A percentile compares a stretch with the other conserved stretches of the same genome.
Evolutionary conservation across 2,329 filamentous ascomycete genomes (phyloP).

Genomic region (Fusarium pseudonygamai): DNA sequence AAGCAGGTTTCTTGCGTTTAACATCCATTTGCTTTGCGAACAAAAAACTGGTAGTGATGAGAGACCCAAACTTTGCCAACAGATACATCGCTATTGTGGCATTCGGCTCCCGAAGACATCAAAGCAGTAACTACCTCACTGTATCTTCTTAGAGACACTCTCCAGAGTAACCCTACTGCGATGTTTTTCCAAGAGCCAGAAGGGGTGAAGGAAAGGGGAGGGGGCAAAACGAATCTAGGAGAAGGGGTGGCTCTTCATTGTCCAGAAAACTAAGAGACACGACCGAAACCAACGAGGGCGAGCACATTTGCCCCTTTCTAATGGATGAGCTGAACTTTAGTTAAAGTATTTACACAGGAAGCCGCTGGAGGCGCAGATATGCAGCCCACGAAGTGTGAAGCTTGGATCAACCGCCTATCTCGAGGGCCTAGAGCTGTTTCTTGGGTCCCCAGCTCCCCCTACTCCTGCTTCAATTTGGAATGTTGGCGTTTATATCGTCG

Average conservation of each 20-base stretch:
- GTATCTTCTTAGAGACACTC: background rate
- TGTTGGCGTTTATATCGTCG: slow-evolving; percentile 4
- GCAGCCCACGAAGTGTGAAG: background rate
- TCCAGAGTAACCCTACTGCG: background rate
- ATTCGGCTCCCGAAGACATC: background rate
- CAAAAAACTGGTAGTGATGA: background rate
- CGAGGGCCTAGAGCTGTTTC: background rate
- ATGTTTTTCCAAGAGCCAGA: background rate
- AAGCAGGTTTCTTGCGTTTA: slow-evolving; percentile 7
- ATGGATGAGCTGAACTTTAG: background rate
- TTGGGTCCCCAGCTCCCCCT: background rate
- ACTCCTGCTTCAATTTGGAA: background rate
- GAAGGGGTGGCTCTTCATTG: background rate
- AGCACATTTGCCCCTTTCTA: background rate
- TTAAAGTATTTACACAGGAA: background rate
- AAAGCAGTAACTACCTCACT: background rate
- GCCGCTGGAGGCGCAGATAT: background rate
- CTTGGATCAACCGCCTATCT: slow-evolving; percentile 4
- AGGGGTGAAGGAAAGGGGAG: background rate
- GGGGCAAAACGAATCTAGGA: background rate
- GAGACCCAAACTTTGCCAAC: background rate
- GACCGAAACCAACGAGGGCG: background rate
- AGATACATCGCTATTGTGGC: background rate
- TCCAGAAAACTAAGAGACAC: background rate
- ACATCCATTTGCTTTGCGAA: background rate